Base-by-base conservation (phyloP, 805 yeast genomes). In the Cyberlindnera bimundalis region DNA sequence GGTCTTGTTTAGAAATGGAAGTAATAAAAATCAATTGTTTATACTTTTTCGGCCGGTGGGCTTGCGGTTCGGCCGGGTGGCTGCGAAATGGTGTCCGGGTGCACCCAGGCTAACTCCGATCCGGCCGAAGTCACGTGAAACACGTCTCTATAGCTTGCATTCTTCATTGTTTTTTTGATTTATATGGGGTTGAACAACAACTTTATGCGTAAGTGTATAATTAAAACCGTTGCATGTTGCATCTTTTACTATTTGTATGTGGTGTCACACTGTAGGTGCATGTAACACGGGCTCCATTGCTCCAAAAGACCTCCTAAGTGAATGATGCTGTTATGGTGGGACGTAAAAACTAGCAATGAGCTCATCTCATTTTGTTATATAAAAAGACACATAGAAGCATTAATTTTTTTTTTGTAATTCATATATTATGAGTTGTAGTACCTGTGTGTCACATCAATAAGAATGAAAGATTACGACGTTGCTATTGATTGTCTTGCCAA, bases 391-490 rank as follows among this genome's bases (percentile, higher is more conserved):
- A 12, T 10, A 9, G 9, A 26, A 6, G 12, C 9, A 12, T 12
- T 26, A 12, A 8, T 10, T 26, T 6, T 7, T 26, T 6, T n/a
- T 8, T 26, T 6, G 28, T 8, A n/a, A 10, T n/a, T 14, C 13
- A 20, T 16, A 3, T 10, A n/a, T 5, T 7, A 7, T 15, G 23
- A n/a, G n/a, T n/a, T n/a, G n/a, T n/a, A n/a, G n/a, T n/a, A n/a
- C n/a, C n/a, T n/a, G n/a, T n/a, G n/a, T n/a, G n/a, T n/a, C n/a
- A n/a, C n/a, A n/a, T n/a, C n/a, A n/a, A n/a, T n/a, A n/a, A n/a
- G n/a, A n/a, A 37, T 37, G 40, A 37, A 37, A n/a, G 40, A 37
- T 29, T 16, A 28, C 12, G 42, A 38, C 20, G 29, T 38, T n/a
- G 42, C 42, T 5, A 8, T 38, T 6, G 42, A 38, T 13, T 28